Conservation (phyloP, 441 rosid species). For the Syzygium syzygioides region DNA sequence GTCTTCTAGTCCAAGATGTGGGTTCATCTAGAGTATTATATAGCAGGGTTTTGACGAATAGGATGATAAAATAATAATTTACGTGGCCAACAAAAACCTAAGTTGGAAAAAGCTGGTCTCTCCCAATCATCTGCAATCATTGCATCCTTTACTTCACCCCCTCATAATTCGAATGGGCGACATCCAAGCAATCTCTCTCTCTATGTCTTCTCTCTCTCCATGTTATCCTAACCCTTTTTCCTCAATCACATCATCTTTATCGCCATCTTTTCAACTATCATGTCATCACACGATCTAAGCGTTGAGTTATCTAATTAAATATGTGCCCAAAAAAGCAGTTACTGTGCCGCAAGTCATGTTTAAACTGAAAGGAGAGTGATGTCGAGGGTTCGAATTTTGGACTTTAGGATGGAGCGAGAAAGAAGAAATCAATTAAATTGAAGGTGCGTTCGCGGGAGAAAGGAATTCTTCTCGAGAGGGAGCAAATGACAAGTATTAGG, state of each 20-base stretch:
- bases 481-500: background rate
- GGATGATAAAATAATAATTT: background rate
- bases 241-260: background rate
- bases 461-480: background rate
- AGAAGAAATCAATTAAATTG: background rate
- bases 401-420: background rate
- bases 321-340: background rate
- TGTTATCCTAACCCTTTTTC: background rate
- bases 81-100: background rate
- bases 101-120: background rate
- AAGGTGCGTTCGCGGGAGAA: background rate
- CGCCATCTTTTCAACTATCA: background rate
- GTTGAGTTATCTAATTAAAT: background rate
- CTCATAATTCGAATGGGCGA: background rate
- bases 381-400: background rate
- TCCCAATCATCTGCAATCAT: background rate
- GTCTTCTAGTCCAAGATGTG: background rate
- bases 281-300: background rate
- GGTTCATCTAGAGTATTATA: background rate
- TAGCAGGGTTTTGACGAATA: background rate
- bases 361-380: background rate
- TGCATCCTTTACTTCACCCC: background rate
- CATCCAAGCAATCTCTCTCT: background rate
- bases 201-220: background rate
- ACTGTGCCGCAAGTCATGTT: background rate